Evolutionary conservation across 495 filamentous ascomycete species (phyloP).

Genomic region (Lophiostoma macrostomum): DNA sequence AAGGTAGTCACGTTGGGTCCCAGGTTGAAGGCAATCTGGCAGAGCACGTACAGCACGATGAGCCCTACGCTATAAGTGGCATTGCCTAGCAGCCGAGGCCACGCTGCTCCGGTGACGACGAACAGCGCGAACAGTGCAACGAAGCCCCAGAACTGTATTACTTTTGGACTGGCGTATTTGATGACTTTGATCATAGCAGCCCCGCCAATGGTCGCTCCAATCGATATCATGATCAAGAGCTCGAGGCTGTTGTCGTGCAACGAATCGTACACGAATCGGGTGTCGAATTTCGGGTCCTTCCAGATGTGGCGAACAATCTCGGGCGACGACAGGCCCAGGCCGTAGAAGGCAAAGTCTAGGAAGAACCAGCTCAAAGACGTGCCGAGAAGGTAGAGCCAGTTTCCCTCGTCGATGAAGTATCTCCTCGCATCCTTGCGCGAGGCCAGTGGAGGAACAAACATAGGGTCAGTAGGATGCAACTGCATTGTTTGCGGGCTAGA

Average conservation of each 20-base stretch:
- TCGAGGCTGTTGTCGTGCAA: conserved; percentile 25
- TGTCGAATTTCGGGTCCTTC: conserved; percentile 3
- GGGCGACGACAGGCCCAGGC: conserved; percentile 23
- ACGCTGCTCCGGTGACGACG: conserved; percentile 23
- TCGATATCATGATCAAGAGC: conserved; percentile 25
- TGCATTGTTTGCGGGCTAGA: neutral
- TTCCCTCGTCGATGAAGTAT: conserved; percentile 25
- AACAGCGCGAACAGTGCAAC: conserved; percentile 24
- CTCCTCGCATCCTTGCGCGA: conserved; percentile 21
- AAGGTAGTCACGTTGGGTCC: conserved; percentile 31
- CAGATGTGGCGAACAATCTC: conserved; percentile 29
- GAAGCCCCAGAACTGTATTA: conserved; percentile 32
- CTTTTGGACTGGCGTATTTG: conserved; percentile 24
- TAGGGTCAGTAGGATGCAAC: conserved; percentile 16
- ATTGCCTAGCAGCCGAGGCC: conserved; percentile 16
- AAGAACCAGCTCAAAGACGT: conserved; percentile 28
- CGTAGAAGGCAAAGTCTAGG: conserved; percentile 31
- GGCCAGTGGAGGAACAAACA: conserved; percentile 25
- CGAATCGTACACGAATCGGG: conserved; percentile 2
- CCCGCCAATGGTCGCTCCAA: conserved; percentile 24
- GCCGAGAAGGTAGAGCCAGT: conserved; percentile 27
- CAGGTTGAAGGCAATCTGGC: conserved; percentile 28
- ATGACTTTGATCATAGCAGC: conserved; percentile 29
- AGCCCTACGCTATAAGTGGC: conserved; percentile 16
- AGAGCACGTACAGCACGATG: conserved; percentile 26